Evolutionary conservation across 768 basidiomycete species (phyloP), one percentile per base, ranked within the genome.

Genomic region (Suillus subaureus): DNA sequence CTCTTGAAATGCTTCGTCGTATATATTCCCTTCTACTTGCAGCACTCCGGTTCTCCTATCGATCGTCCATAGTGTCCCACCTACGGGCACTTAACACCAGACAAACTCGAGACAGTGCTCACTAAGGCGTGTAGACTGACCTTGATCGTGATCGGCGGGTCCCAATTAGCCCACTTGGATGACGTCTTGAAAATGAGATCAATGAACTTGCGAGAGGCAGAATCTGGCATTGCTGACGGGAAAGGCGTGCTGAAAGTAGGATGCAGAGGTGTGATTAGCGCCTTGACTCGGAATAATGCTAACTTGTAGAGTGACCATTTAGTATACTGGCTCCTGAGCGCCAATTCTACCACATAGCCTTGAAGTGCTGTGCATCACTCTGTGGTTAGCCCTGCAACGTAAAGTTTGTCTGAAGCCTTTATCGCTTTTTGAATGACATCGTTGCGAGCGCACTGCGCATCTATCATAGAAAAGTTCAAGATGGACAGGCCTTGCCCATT

Each of bases 121-220:
- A 61, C 31, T 23, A 1, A 45, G 37, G 52, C 28, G 18, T 3
- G 8, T 52, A 31, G 16, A 69, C 71, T 60, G 21, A 79, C 79
- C 70, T 72, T 66, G 52, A 80, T 67, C 13, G 70, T 69, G 52
- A 72, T 72, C 45, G 77, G 76, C 0, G 78, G 79, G n/a, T 80
- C 77, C 78, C 76, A 80, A 67, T 74, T 79, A 51, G 70, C 78
- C 78, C 77, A 80, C 66, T 79, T 80, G 6, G 78, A 75, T 31
- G 77, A 74, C 5, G 56, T 67, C 0, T 64, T 42, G 0, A 35
- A 70, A 60, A 80, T 76, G 21, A 80, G 73, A 49, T 80, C 79
- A 56, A 73, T 65, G 68, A 73, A 80, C 57, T 80, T 79, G 61
- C 78, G 52, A 54, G 69, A 6, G 73, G 52, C 52, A 21, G 31